Evolutionary conservation across 306 rosid genomes (phyloP), one percentile per base, ranked within the genome.

Genomic region (Prosopis cineraria): DNA sequence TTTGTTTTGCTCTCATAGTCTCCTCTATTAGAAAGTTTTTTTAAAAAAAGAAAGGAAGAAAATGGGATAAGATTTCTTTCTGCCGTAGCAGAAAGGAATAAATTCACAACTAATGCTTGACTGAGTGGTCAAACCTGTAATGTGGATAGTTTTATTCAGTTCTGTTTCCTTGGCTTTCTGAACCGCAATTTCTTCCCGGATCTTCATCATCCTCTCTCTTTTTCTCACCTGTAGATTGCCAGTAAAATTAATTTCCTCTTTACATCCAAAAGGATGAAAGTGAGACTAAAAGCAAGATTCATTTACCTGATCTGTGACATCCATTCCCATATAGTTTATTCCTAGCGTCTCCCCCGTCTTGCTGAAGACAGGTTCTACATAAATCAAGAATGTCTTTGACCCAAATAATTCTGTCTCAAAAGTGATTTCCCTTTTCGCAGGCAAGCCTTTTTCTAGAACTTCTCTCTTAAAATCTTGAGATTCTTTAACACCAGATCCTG

Each of bases 251-350:
- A 44, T 64, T 66, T 34, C 41, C 9, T 41, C 34, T 73, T 45
- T 25, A 64, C 73, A 47, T 45, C 27, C 30, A 88, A 62, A 74
- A 70, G 44, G 81, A 16, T 48, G 40, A 9, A 64, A 33, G 25
- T 59, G 27, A 14, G 73, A 74, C 22, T 71, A 11, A 60, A 72
- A 64, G n/a, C 25, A 27, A 64, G 69, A 76, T 37, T 34, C 39
- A 64, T 53, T 60, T 84, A 93, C 98, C 98, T 96, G 98, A 85
- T 96, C 98, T 39, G 98, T 88, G 75, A 93, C 91, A 79, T 96
- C 99, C 99, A 96, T 96, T 79, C 98, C 99, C 99, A 96, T 93
- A 52, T 96, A 96, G 43, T 96, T 96, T 79, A 96, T 82, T 73
- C 99, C 99, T 67, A 96, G 91, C 44, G 93, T 96, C 83, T 93